Conservation (phyloP, 2,329 filamentous ascomycete species). For the Diplodia corticola region DNA sequence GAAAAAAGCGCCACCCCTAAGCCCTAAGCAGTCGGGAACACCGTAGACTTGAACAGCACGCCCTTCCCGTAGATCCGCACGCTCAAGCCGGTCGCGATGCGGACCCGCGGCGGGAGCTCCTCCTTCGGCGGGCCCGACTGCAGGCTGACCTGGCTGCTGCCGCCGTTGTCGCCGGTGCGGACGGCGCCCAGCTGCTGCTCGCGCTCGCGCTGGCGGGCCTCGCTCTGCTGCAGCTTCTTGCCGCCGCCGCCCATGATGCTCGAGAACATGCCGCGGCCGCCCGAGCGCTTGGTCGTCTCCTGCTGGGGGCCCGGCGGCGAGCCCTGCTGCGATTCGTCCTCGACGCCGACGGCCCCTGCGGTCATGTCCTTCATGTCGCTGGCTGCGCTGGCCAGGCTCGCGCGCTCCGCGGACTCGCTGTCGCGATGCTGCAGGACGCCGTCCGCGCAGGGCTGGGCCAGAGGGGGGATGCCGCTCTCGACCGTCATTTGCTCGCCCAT, state of each 20-base stretch:
- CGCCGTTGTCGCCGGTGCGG: neutral
- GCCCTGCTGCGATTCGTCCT: slow-evolving; percentile 17
- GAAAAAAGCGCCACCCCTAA: neutral
- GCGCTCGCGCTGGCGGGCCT: neutral
- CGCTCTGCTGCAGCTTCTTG: slow-evolving; percentile 19
- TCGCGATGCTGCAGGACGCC: slow-evolving; percentile 16
- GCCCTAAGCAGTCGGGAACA: slow-evolving; percentile 32
- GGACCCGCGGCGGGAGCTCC: slow-evolving; percentile 47
- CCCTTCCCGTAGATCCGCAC: slow-evolving; percentile 52
- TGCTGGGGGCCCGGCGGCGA: slow-evolving; percentile 26
- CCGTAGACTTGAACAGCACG: slow-evolving; percentile 52
- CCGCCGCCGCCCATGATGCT: slow-evolving; percentile 37
- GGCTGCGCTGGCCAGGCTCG: slow-evolving; percentile 1
- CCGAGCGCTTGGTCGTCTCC: slow-evolving; percentile 1
- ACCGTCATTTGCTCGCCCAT: slow-evolving; percentile 79
- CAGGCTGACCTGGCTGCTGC: slow-evolving; percentile 23
- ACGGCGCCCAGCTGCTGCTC: slow-evolving; percentile 15
- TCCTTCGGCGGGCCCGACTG: slow-evolving; percentile 31
- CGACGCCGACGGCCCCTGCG: neutral
- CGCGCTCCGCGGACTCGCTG: slow-evolving; percentile 1
- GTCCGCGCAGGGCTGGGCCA: slow-evolving; percentile 45
- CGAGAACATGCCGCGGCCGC: slow-evolving; percentile 44
- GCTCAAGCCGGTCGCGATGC: slow-evolving; percentile 50
- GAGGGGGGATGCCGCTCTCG: slow-evolving; percentile 59
- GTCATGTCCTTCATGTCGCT: neutral